Conservation (phyloP, 2,329 filamentous ascomycete species). For the Ascomycota sp. region DNA sequence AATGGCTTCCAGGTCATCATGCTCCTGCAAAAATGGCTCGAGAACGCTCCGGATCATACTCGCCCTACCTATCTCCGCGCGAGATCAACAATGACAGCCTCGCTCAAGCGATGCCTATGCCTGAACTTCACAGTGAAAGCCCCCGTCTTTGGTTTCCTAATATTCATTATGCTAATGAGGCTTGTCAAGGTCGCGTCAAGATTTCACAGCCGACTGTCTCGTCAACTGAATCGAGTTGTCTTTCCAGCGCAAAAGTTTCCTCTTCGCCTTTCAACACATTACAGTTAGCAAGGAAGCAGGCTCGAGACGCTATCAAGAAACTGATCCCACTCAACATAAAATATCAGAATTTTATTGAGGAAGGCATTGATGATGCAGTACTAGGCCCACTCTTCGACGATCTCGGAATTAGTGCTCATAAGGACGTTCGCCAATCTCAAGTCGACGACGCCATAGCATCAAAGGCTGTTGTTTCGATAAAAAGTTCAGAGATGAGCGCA, state of each 20-base stretch:
- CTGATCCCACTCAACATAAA: constrained; percentile 47
- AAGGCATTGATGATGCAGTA: constrained; percentile 46
- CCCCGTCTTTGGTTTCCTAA: neutral
- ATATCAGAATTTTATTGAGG: constrained; percentile 51
- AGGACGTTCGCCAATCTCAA: neutral
- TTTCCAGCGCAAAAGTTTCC: neutral
- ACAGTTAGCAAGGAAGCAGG: constrained; percentile 31
- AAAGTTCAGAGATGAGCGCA: neutral
- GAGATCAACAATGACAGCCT: constrained; percentile 15
- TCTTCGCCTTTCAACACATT: constrained; percentile 2
- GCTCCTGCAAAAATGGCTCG: constrained; percentile 5
- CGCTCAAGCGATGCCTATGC: constrained; percentile 10
- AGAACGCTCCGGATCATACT: constrained; percentile 31
- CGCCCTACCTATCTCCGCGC: constrained; percentile 28
- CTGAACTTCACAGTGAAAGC: constrained; percentile 16
- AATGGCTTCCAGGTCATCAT: neutral
- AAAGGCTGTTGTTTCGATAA: neutral
- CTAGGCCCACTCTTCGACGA: constrained; percentile 47
- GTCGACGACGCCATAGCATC: neutral
- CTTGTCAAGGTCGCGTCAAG: too few species aligned
- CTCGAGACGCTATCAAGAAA: constrained; percentile 45
- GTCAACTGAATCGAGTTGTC: neutral
- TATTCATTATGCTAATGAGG: neutral
- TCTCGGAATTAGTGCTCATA: constrained; percentile 33
- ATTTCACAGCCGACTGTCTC: too few species aligned